A percentile compares a stretch with the other conserved stretches of the same genome.
Conservation (phyloP, 306 rosid species). For the Arachis hypogaea region DNA sequence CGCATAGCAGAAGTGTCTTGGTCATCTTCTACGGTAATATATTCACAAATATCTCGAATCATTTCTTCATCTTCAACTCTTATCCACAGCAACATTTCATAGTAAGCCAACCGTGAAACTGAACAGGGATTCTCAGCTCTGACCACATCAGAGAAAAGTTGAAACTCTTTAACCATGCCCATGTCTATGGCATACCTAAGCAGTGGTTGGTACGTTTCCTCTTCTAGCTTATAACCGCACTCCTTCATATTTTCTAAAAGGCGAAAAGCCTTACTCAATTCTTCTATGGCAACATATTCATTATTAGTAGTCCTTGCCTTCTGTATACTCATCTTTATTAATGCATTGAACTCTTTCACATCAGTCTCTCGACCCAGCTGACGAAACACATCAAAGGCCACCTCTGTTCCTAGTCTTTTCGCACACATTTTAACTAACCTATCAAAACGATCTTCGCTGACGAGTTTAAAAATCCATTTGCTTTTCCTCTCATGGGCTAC, state of each 20-base stretch:
- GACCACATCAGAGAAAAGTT: conserved; percentile 56
- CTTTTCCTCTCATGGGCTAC: conserved; percentile 61
- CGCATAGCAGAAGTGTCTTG: conserved; percentile 49
- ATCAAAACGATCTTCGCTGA: conserved; percentile 37
- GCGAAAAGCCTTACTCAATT: conserved; percentile 56
- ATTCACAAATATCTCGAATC: conserved; percentile 68
- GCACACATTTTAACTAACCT: conserved; percentile 50
- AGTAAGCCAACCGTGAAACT: conserved; percentile 69
- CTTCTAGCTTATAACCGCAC: conserved; percentile 61
- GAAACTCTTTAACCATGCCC: conserved; percentile 74
- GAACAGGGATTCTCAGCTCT: conserved; percentile 39
- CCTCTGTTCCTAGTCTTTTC: conserved; percentile 53
- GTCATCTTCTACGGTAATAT: conserved; percentile 48
- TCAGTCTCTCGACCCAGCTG: conserved; percentile 68
- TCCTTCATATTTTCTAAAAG: conserved; percentile 65
- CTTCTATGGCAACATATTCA: conserved; percentile 52
- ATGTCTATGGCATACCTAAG: conserved; percentile 64
- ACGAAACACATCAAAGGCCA: conserved; percentile 49
- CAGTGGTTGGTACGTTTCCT: conserved; percentile 63
- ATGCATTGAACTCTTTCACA: conserved; percentile 60
- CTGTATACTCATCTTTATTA: conserved; percentile 56
- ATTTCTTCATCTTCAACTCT: conserved; percentile 62
- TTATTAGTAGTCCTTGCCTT: conserved; percentile 58
- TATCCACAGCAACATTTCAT: conserved; percentile 80
- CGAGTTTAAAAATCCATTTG: conserved; percentile 52